Conservation (phyloP, 2,329 filamentous ascomycete genomes). For the Claviceps capensis region DNA sequence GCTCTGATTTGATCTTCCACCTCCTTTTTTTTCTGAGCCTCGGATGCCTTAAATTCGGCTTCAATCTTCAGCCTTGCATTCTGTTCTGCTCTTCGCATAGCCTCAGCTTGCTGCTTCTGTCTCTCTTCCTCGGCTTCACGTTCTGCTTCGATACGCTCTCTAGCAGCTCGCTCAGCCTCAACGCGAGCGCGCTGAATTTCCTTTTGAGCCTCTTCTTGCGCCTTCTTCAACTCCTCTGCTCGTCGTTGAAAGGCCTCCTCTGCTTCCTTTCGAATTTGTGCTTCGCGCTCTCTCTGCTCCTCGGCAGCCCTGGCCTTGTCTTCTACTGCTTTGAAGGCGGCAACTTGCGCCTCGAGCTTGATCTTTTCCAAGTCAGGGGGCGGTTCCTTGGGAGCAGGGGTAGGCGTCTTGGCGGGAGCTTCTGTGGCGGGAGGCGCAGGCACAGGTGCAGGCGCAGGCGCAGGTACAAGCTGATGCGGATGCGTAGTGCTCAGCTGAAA, state of each 20-base stretch:
- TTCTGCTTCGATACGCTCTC: conserved; percentile 30
- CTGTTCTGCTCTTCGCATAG: conserved; percentile 22
- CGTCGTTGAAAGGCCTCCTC: conserved; percentile 28
- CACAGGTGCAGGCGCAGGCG: too few species aligned
- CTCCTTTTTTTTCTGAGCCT: conserved; percentile 26
- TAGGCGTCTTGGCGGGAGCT: conserved; percentile 15
- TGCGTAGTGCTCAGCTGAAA: conserved; percentile 25
- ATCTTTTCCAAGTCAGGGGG: conserved; percentile 43
- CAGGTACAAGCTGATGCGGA: conserved; percentile 15
- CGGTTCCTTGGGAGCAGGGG: conserved; percentile 28
- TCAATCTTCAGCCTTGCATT: conserved; percentile 25
- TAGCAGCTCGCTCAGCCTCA: conserved; percentile 31
- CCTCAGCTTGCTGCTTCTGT: conserved; percentile 21
- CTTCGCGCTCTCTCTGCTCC: conserved; percentile 29
- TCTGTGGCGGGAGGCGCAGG: conserved; percentile 20
- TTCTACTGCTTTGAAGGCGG: conserved; percentile 32
- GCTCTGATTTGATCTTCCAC: conserved; percentile 27
- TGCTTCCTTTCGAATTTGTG: conserved; percentile 31
- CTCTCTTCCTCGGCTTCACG: conserved; percentile 33
- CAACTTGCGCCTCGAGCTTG: conserved; percentile 46
- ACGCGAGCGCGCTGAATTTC: conserved; percentile 33
- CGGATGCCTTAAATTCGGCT: conserved; percentile 28
- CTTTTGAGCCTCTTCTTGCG: conserved; percentile 30
- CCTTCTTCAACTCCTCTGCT: conserved; percentile 27
- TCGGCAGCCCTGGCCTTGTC: conserved; percentile 32